A percentile compares a stretch with the other conserved stretches of the same genome.
phyloP scores from a whole-genome alignment of 2,329 filamentous ascomycete genomes.

The Madurella mycetomatis region DNA sequence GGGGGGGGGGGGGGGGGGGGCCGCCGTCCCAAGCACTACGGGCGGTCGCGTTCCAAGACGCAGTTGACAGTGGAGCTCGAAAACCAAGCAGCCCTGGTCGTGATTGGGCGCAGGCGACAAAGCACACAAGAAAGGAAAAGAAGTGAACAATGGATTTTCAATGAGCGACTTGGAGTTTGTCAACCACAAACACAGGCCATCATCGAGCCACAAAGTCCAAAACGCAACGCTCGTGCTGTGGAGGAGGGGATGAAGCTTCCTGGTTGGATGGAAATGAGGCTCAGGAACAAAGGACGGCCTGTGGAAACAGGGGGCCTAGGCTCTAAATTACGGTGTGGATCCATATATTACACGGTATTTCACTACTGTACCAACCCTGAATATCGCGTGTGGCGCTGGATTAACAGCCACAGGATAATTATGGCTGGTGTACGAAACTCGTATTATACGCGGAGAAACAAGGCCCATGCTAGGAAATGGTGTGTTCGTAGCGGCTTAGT shows the following conservation, averaged over 20 bases:
- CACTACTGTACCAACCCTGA: too few relatives aligned
- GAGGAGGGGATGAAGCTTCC: constrained; percentile 15
- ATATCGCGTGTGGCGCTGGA: too few relatives aligned
- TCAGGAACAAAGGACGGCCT: constrained; percentile 11
- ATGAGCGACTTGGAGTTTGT: constrained; percentile 29
- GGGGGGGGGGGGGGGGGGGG: too few relatives aligned
- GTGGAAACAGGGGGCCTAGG: constrained; percentile 8
- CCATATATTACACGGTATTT: background rate
- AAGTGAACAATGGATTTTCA: constrained; percentile 15
- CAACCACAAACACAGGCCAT: constrained; percentile 28
- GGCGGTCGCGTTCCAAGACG: background rate
- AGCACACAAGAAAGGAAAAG: constrained; percentile 7
- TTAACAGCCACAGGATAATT: too few relatives aligned
- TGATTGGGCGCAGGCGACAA: constrained; percentile 1
- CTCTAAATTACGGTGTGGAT: background rate
- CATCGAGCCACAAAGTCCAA: constrained; percentile 21
- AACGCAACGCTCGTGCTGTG: constrained; percentile 12
- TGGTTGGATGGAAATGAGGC: constrained; percentile 13
- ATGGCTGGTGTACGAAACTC: too few relatives aligned
- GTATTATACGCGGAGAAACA: too few relatives aligned
- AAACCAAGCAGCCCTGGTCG: background rate
- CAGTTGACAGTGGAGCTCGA: constrained; percentile 12
- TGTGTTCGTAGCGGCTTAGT: too few relatives aligned
- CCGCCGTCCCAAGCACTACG: constrained; percentile 5
- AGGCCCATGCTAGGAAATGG: too few relatives aligned